phyloP scores from a whole-genome alignment of 805 yeast genomes.

The Ogataea glucozyma region DNA sequence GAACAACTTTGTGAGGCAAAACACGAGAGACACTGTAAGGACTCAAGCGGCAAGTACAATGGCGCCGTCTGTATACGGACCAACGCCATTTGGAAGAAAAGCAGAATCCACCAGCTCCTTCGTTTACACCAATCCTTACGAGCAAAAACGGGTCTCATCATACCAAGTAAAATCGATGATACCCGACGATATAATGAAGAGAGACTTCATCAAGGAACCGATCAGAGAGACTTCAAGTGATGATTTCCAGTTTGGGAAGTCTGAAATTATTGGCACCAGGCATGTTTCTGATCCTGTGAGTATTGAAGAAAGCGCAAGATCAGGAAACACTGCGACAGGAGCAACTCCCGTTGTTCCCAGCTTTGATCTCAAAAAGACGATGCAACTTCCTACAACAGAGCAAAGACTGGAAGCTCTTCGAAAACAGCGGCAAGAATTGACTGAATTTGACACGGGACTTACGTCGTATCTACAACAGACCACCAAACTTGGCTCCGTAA shows the following conservation, averaged over 20 bases:
- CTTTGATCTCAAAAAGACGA: conserved; percentile 20
- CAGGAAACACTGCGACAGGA: too few species aligned
- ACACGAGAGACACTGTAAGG: conserved; percentile 27
- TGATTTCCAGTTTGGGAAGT: neutral
- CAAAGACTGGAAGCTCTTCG: conserved; percentile 44
- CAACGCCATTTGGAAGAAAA: neutral
- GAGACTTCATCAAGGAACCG: neutral
- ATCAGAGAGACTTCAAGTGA: neutral
- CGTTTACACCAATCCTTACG: conserved; percentile 8
- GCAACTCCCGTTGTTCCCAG: too few species aligned
- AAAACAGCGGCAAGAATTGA: conserved; percentile 44
- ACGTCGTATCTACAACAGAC: conserved; percentile 48
- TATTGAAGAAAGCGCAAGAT: too few species aligned
- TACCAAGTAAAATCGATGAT: conserved; percentile 16
- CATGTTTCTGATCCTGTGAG: too few species aligned
- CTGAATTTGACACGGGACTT: conserved; percentile 56
- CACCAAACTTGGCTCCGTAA: conserved; percentile 18
- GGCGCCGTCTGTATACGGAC: conserved; percentile 6
- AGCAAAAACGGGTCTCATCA: conserved; percentile 9
- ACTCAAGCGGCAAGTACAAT: conserved; percentile 4
- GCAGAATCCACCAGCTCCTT: neutral
- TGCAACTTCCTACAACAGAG: conserved; percentile 21
- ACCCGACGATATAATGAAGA: conserved; percentile 3
- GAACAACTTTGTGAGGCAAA: conserved; percentile 26
- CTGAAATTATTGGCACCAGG: too few species aligned